Percentiles rank a stretch among this genome's conserved stretches.
Conservation (phyloP, 208 protist species). For the Phytomonas serpens region DNA sequence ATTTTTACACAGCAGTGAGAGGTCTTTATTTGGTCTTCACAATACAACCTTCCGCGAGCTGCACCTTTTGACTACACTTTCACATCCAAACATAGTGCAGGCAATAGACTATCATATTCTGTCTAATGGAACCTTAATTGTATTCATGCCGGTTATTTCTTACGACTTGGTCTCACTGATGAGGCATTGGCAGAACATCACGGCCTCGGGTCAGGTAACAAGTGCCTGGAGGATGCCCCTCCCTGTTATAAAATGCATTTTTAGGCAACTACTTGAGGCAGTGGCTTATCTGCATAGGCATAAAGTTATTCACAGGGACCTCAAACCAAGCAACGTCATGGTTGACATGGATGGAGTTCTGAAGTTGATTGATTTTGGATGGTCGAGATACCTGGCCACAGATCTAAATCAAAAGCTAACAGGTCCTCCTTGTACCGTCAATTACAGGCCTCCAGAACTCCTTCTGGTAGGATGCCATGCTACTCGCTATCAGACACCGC, state of each 20-base stretch:
- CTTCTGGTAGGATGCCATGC: conserved; percentile 36
- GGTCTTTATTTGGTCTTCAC: conserved; percentile 42
- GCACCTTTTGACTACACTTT: conserved; percentile 51
- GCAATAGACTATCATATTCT: conserved; percentile 69
- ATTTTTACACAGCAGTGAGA: conserved; percentile 44
- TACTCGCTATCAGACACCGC: conserved; percentile 79
- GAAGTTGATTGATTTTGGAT: conserved; percentile 88
- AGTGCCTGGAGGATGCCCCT: conserved; percentile 47
- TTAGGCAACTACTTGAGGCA: conserved; percentile 66
- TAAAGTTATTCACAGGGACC: conserved; percentile 75
- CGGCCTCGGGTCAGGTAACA: conserved; percentile 8
- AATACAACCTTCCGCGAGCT: conserved; percentile 74
- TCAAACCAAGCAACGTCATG: conserved; percentile 90
- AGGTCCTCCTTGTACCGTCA: conserved; percentile 56
- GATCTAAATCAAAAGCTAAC: conserved; percentile 33
- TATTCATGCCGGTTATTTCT: conserved; percentile 68
- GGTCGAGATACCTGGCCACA: conserved; percentile 39
- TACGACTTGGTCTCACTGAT: conserved; percentile 68
- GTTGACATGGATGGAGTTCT: conserved; percentile 60
- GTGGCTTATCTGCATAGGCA: conserved; percentile 75
- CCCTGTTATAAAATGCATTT: conserved; percentile 71
- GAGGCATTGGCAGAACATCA: conserved; percentile 27
- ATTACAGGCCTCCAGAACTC: conserved; percentile 75
- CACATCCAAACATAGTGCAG: conserved; percentile 60
- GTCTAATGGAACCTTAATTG: conserved; percentile 46